Conservation (phyloP, 2,329 filamentous ascomycete genomes). For the Leptodontidium sp. region DNA sequence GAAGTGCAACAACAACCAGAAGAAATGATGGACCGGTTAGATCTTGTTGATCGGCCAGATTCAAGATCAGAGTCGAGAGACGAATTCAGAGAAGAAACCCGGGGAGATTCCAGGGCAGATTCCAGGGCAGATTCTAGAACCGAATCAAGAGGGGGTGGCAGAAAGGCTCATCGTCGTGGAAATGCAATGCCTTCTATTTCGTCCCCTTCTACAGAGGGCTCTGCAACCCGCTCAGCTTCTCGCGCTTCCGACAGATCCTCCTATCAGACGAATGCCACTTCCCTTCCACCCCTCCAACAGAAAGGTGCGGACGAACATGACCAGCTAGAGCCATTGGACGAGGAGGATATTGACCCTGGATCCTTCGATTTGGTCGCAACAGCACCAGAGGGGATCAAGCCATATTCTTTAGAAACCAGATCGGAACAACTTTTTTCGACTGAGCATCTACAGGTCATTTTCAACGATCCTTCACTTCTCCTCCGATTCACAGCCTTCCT, state of each 20-base stretch:
- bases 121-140: constrained; percentile 10
- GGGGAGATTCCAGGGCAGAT: background rate
- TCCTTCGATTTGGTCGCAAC: constrained; percentile 62
- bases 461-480: constrained; percentile 68
- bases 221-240: constrained; percentile 33
- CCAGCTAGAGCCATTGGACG: constrained; percentile 55
- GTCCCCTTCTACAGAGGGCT: constrained; percentile 35
- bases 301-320: constrained; percentile 54
- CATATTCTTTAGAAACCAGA: constrained; percentile 68
- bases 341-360: constrained; percentile 59
- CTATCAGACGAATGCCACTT: constrained; percentile 42
- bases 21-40: constrained; percentile 14
- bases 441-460: constrained; percentile 71
- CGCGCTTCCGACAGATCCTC: constrained; percentile 38
- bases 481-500: constrained; percentile 74
- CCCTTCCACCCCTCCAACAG: constrained; percentile 43
- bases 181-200: constrained; percentile 22
- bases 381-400: constrained; percentile 45
- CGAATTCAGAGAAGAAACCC: constrained; percentile 4
- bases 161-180: constrained; percentile 19
- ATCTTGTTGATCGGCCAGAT: constrained; percentile 14
- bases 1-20: constrained; percentile 3
- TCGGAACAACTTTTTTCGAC: constrained; percentile 71
- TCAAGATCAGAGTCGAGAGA: constrained; percentile 13
- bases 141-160: constrained; percentile 14